A percentile compares a stretch with the other conserved stretches of the same genome.
Conservation (phyloP, 495 filamentous ascomycete species). For the Tuber borchii region DNA sequence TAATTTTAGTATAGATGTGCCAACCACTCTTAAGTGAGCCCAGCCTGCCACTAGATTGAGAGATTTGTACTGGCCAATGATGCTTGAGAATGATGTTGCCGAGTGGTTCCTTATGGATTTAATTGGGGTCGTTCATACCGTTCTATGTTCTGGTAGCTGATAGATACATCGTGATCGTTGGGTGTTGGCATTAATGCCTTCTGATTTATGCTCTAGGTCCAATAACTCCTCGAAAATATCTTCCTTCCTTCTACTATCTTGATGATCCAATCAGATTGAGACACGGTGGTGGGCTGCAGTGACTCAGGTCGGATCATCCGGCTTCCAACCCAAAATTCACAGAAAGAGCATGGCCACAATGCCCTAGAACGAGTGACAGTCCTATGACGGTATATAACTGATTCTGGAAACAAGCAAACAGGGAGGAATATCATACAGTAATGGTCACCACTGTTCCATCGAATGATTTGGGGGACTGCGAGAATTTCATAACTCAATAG, state of each 20-base stretch:
- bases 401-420: not conserved
- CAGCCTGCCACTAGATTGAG: not conserved
- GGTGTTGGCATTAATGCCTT: not conserved
- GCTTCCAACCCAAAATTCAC: not conserved
- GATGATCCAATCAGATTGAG: not conserved
- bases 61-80: not conserved
- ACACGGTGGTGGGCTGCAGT: not conserved
- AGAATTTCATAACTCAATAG: not conserved
- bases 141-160: not conserved
- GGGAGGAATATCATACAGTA: not conserved
- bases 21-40: not conserved
- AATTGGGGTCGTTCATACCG: not conserved
- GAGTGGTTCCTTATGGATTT: not conserved
- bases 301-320: not conserved
- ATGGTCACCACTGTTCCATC: not conserved
- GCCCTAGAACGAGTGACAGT: not conserved
- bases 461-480: not conserved
- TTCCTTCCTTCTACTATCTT: not conserved
- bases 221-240: not conserved
- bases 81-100: no score
- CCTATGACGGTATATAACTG: not conserved
- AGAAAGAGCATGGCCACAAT: not conserved
- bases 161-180: not conserved
- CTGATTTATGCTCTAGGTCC: not conserved
- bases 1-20: not conserved